These are phyloP conservation scores for Pichia sp. DNA, from an alignment of 1,139 yeast species.

Conservation along the genomic window DNA sequence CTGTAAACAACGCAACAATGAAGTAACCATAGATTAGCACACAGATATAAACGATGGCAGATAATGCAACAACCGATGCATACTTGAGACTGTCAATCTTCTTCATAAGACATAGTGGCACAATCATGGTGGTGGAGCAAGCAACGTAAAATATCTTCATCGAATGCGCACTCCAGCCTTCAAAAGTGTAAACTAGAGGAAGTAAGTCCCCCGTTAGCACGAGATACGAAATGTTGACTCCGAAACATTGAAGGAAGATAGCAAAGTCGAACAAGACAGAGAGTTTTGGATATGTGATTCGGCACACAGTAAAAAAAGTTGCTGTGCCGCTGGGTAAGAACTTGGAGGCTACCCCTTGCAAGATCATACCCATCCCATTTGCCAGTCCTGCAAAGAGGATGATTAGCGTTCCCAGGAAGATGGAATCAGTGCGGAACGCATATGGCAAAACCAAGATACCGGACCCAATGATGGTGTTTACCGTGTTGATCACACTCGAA, in stretches of 20 bases:
- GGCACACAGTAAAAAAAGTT: conserved; percentile 80
- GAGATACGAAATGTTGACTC: conserved; percentile 84
- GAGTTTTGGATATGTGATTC: conserved; percentile 77
- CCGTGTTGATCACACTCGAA: conserved; percentile 43
- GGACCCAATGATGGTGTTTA: conserved; percentile 80
- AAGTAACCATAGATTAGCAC: conserved; percentile 68
- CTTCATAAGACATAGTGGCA: conserved; percentile 72
- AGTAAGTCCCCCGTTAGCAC: conserved; percentile 87
- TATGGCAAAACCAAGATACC: conserved; percentile 91
- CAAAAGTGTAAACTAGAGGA: conserved; percentile 47
- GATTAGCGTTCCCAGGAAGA: conserved; percentile 60
- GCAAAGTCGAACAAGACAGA: conserved; percentile 63
- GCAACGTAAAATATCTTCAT: conserved; percentile 63
- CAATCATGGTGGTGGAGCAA: conserved; percentile 53
- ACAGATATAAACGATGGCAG: conserved; percentile 74
- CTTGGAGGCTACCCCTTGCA: conserved; percentile 71
- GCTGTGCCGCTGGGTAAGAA: conserved; percentile 71
- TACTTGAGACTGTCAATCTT: conserved; percentile 80
- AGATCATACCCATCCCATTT: conserved; percentile 73
- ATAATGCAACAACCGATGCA: conserved; percentile 78
- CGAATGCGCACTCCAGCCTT: conserved; percentile 28
- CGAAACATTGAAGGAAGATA: conserved; percentile 64
- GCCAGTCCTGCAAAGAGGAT: conserved; percentile 71
- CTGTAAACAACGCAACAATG: conserved; percentile 31
- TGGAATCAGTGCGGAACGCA: conserved; percentile 83